phyloP scores from a whole-genome alignment of 164 flowering plant species.

The Annona cherimola region DNA sequence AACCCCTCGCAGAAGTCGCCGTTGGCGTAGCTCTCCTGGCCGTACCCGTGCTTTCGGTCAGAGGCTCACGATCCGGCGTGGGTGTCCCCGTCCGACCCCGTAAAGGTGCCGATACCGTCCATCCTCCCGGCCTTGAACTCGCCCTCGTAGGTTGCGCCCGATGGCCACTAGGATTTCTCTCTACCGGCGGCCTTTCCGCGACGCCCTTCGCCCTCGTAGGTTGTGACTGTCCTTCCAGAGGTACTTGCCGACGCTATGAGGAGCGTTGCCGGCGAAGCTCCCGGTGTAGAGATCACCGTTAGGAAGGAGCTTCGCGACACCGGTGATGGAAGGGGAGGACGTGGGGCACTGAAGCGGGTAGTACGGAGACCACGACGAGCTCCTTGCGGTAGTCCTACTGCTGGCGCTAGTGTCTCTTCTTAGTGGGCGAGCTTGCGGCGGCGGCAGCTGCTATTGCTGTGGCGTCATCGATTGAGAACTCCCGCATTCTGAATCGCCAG shows the following conservation, averaged over 20 bases:
- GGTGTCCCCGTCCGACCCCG: conserved; percentile 20
- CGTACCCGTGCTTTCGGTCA: too few relatives aligned
- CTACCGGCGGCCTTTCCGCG: conserved; percentile 68
- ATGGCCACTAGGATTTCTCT: conserved; percentile 86
- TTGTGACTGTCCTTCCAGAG: conserved; percentile 91
- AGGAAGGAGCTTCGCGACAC: conserved; percentile 53
- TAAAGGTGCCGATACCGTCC: conserved; percentile 23
- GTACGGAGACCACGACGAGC: too few relatives aligned
- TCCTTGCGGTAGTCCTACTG: too few relatives aligned
- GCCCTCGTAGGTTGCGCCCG: conserved; percentile 87
- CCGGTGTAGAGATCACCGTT: conserved; percentile 91
- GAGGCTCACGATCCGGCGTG: conserved; percentile 13
- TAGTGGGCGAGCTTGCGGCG: too few relatives aligned
- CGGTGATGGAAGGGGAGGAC: background rate
- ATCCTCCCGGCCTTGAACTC: conserved; percentile 27
- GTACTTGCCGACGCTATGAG: conserved; percentile 80
- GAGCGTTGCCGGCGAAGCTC: conserved; percentile 62
- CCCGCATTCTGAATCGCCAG: too few relatives aligned
- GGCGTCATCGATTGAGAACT: too few relatives aligned
- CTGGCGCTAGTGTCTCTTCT: too few relatives aligned
- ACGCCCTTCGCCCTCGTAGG: conserved; percentile 87
- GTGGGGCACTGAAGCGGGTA: too few relatives aligned
- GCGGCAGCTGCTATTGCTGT: too few relatives aligned
- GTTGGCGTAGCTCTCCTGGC: too few relatives aligned
- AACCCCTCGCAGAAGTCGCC: too few relatives aligned